Evolutionary conservation across 2,329 filamentous ascomycete genomes (phyloP), one percentile per base, ranked within the genome.

Genomic region (Talaromyces marneffei): DNA sequence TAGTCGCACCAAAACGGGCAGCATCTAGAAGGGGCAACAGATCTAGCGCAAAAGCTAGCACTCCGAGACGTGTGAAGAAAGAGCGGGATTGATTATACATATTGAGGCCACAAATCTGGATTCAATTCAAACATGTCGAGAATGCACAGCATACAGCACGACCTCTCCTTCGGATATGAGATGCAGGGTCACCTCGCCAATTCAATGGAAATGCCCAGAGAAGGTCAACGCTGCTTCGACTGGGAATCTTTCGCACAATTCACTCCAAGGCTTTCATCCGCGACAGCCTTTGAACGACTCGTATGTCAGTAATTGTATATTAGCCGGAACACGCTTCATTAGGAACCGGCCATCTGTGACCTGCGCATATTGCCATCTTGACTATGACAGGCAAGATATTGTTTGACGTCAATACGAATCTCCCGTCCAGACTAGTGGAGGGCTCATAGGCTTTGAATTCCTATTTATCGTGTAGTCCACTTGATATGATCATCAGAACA

Each of bases 1-100:
- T 18, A 25, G 20, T 16, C 31, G 57, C 20, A 42, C 42, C 64
- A 5, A 74, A 74, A 62, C 69, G 66, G 31, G 61, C 66, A 20
- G 69, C 60, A 18, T 55, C 39, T 59, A 63, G n/a, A 40, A 55
- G 35, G 25, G 23, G 23, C 44, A 59, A 25, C 18, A 57, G 29
- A 8, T 37, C 58, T 12, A 35, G 37, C 14, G 14, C 37, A 42
- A 57, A 59, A 20, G 8, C n/a, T 12, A 52, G 46, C 31, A 52
- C 57, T 20, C 20, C 18, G 6, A 25, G 46, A 16, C n/a, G 35
- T 33, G 23, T 31, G 20, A 46, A 37, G 37, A 44, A 40, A 18
- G 35, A 59, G 25, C 12, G 42, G 5, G 31, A 46, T 39, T 52
- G 57, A 59, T 18, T 18, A 3, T 52, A n/a, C n/a, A n/a, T n/a